Evolutionary conservation across 169 alveolate genomes (phyloP).

Genomic region (Eimeria tenella): DNA sequence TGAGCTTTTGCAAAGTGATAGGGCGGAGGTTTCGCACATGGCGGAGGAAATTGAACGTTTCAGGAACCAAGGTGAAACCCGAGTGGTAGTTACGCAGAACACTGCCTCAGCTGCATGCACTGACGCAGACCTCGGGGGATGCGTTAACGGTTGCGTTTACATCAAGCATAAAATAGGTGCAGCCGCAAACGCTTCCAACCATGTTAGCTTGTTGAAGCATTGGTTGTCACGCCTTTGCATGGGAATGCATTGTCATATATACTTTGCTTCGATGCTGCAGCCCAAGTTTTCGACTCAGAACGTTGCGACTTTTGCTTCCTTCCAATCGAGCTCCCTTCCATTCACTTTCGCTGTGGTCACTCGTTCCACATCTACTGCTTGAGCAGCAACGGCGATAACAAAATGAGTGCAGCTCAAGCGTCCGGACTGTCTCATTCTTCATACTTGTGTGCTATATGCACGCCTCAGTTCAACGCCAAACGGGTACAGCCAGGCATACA

Average conservation of each 20-base stretch:
- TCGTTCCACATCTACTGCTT: slow-evolving; percentile 78
- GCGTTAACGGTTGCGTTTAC: no score
- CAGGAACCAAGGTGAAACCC: slow-evolving; percentile 40
- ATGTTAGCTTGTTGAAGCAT: no score
- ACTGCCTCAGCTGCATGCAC: no score
- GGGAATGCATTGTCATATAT: background rate
- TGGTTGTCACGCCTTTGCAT: no score
- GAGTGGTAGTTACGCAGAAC: no score
- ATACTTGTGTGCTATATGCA: slow-evolving; percentile 69
- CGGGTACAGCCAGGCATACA: slow-evolving; percentile 41
- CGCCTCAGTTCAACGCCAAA: slow-evolving; percentile 76
- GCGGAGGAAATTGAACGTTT: slow-evolving; percentile 49
- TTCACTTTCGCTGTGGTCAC: slow-evolving; percentile 80
- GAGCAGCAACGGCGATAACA: slow-evolving; percentile 64
- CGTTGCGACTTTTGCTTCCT: slow-evolving; percentile 74
- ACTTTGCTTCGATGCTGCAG: slow-evolving; percentile 36
- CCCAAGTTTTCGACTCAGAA: slow-evolving; percentile 62
- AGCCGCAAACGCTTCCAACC: no score
- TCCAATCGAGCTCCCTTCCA: slow-evolving; percentile 77
- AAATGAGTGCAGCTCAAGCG: slow-evolving; percentile 12
- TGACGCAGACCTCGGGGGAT: no score
- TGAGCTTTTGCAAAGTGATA: slow-evolving; percentile 69
- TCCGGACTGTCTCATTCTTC: slow-evolving; percentile 24
- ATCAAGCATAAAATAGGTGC: no score
- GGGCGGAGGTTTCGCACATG: slow-evolving; percentile 71